Evolutionary conservation across 495 filamentous ascomycete species (phyloP), one percentile per base, ranked within the genome.

Genomic region (Penicillium cosmopolitanum): DNA sequence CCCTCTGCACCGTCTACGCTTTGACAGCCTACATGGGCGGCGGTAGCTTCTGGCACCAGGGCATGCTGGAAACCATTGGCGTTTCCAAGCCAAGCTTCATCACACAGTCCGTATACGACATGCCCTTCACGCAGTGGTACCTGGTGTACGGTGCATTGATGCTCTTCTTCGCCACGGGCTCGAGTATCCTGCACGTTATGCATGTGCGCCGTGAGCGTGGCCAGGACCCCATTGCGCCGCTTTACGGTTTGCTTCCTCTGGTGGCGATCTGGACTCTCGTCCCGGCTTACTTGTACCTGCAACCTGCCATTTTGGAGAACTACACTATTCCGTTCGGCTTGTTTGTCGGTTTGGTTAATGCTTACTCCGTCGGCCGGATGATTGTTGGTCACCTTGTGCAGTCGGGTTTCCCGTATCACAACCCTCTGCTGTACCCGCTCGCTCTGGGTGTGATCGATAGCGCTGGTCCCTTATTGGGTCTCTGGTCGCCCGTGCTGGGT

Each of bases 321-420:
- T 89, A 97, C 66, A 82, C 96, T 7, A 81, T 98, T 38, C 91
- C 95, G 1, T 97, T 98, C 70, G 80, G 86, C 48, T 82, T 97
- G 64, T 96, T 90, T 66, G 87, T 89, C 28, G 93, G 94, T 51
- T 74, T 97, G 55, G 80, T 96, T 64, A 97, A 97, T 69, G 93
- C 95, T 44, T 97, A 96, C 73, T 86, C 90, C 55, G 95, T 98
- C 48, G 95, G 95, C 9, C 86, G 91, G 69, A 97, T 98, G 72
- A 98, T 98, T 77, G 88, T 89, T 25, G 93, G 92, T 2, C 95
- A 98, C 73, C 80, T 98, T 5, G 89, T 90, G 59, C 89, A 93
- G 70, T 81, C 88, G 16, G 77, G 83, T 0, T 98, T 96, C 79
- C 94, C 95, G 21, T 95, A 91, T 79, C 84, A 87, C 73, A 97